A percentile compares a stretch with the other conserved stretches of the same genome.
Conservation (phyloP, 371 early-diverging fungal genomes). For the Cokeromyces recurvatus region DNA sequence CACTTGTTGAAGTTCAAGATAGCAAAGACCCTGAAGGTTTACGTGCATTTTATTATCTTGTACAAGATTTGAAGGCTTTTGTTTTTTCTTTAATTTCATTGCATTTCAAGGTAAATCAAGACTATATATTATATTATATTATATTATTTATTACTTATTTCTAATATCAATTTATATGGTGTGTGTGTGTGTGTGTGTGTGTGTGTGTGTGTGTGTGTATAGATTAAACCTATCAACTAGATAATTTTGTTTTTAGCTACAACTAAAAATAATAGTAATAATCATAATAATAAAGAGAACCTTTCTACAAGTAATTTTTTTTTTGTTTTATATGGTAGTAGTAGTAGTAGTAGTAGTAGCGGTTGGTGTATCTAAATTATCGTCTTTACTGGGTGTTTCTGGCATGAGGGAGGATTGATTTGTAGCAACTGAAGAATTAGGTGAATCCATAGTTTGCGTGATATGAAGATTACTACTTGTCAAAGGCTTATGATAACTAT, state of each 20-base stretch:
- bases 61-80: constrained; percentile 96
- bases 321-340: neutral
- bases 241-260: neutral
- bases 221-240: constrained; percentile 49
- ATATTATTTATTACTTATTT: no score
- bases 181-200: no score
- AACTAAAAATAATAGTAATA: no score
- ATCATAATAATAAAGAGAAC: constrained; percentile 3
- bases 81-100: constrained; percentile 91
- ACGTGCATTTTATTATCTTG: constrained; percentile 90
- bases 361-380: neutral
- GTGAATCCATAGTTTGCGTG: neutral
- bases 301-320: neutral
- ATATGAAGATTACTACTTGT: no score
- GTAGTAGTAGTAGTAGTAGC: neutral
- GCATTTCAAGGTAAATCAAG: constrained; percentile 88
- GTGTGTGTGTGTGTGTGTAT: constrained; percentile 4
- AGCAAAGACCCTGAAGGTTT: constrained; percentile 94
- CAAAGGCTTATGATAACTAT: no score
- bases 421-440: constrained; percentile 6
- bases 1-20: constrained; percentile 85
- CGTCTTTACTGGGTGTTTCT: neutral
- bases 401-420: constrained; percentile 1
- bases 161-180: no score
- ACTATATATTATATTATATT: no score